Percentiles rank a stretch among this genome's conserved stretches.
Evolutionary conservation across 2,329 filamentous ascomycete species (phyloP).

Genomic region (Rutstroemia sp.): DNA sequence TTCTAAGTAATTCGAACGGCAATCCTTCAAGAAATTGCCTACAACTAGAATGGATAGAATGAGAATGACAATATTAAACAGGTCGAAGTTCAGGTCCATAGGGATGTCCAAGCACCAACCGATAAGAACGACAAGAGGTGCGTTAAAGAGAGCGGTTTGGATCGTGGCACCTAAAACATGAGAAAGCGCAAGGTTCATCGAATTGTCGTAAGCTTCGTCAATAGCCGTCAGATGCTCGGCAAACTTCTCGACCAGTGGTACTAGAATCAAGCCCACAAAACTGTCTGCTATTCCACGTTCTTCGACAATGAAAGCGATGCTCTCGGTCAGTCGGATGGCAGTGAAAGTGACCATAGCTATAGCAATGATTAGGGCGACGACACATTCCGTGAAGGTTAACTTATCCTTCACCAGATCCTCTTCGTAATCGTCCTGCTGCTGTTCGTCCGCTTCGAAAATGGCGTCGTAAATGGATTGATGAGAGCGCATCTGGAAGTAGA

Average conservation of each 20-base stretch:
- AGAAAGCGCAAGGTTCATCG: slow-evolving; percentile 41
- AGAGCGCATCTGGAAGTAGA: slow-evolving; percentile 66
- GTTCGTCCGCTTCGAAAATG: slow-evolving; percentile 64
- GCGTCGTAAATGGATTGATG: slow-evolving; percentile 73
- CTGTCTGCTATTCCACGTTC: slow-evolving; percentile 45
- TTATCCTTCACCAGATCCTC: slow-evolving; percentile 56
- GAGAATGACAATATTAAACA: slow-evolving; percentile 74
- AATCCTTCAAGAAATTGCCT: slow-evolving; percentile 79
- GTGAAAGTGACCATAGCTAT: slow-evolving; percentile 65
- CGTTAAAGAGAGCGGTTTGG: slow-evolving; percentile 84
- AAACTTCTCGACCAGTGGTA: slow-evolving; percentile 78
- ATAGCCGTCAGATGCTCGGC: slow-evolving; percentile 79
- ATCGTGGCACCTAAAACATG: slow-evolving; percentile 59
- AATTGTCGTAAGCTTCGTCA: slow-evolving; percentile 76
- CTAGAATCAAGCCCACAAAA: slow-evolving; percentile 65
- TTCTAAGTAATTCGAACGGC: slow-evolving; percentile 87
- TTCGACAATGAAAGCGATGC: slow-evolving; percentile 58
- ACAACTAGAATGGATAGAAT: slow-evolving; percentile 81
- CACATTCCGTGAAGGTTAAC: slow-evolving; percentile 66
- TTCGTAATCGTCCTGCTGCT: slow-evolving; percentile 55
- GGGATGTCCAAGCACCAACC: slow-evolving; percentile 66
- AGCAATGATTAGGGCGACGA: slow-evolving; percentile 56
- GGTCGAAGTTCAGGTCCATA: slow-evolving; percentile 78
- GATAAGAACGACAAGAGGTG: slow-evolving; percentile 73
- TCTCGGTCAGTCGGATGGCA: slow-evolving; percentile 63